These are phyloP conservation scores for Scalesia atractyloides DNA, from an alignment of 129 eudicot species.

Conservation along the genomic window DNA sequence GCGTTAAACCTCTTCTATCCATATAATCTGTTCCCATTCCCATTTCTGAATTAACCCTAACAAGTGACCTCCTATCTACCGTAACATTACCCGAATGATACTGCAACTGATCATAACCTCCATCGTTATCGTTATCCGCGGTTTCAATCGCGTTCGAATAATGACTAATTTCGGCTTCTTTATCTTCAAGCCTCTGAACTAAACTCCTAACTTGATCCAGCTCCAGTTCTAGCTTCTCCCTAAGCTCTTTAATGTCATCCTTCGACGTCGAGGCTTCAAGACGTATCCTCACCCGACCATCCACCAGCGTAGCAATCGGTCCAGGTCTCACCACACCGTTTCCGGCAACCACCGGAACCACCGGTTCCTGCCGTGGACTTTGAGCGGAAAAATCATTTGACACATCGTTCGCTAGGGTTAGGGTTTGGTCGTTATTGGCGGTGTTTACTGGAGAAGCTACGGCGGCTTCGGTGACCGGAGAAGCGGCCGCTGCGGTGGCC, in stretches of 20 bases:
- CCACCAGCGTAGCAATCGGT: constrained; percentile 46
- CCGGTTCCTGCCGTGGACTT: constrained; percentile 16
- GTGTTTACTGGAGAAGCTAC: constrained; percentile 16
- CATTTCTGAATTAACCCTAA: constrained; percentile 66
- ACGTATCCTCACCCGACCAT: constrained; percentile 58
- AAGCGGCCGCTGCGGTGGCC: background rate
- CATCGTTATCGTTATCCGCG: constrained; percentile 17
- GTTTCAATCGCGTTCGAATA: background rate
- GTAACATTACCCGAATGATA: constrained; percentile 29
- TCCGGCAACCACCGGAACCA: constrained; percentile 26
- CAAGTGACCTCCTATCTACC: constrained; percentile 30
- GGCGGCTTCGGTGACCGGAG: constrained; percentile 12
- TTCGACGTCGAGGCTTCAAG: constrained; percentile 42
- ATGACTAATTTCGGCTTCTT: constrained; percentile 37
- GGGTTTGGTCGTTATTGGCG: constrained; percentile 23
- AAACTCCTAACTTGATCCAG: constrained; percentile 64
- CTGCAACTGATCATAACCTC: constrained; percentile 31
- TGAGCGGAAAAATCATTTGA: constrained; percentile 36
- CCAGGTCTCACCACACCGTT: constrained; percentile 40
- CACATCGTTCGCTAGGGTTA: background rate
- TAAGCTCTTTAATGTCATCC: constrained; percentile 48
- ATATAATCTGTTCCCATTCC: constrained; percentile 53
- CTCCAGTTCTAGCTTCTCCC: constrained; percentile 55
- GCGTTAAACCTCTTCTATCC: constrained; percentile 41
- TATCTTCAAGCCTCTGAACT: constrained; percentile 52